A percentile compares a stretch with the other conserved stretches of the same genome.
Evolutionary conservation across 2,329 filamentous ascomycete genomes (phyloP).

Genomic region (Laburnicola sp.): DNA sequence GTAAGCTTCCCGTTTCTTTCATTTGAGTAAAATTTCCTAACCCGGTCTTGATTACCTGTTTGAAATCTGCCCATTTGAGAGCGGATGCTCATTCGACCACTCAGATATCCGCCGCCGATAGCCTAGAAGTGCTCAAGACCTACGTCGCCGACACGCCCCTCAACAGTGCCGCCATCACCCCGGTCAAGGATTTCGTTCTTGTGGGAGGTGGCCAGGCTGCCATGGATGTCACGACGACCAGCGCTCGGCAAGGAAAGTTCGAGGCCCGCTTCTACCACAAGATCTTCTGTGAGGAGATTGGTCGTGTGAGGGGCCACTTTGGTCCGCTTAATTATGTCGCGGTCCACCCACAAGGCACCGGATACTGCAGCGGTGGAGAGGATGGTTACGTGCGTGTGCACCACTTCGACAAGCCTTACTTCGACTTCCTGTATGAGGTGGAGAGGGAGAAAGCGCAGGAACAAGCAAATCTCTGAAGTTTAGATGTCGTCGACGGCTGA

Average conservation of each 20-base stretch:
- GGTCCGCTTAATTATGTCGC: slow-evolving; percentile 96
- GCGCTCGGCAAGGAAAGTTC: slow-evolving; percentile 95
- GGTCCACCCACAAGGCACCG: slow-evolving; percentile 84
- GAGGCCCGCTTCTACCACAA: slow-evolving; percentile 99
- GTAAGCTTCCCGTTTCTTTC: slow-evolving; percentile 49
- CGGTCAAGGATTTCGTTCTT: slow-evolving; percentile 97
- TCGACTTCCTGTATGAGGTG: slow-evolving; percentile 98
- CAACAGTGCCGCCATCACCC: slow-evolving; percentile 91
- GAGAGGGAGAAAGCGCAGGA: slow-evolving; percentile 70
- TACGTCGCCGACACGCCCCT: slow-evolving; percentile 91
- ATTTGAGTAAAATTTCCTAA: neutral
- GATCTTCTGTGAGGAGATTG: slow-evolving; percentile 98
- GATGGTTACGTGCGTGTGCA: slow-evolving; percentile 98
- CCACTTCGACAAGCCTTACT: slow-evolving; percentile 98
- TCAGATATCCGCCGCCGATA: slow-evolving; percentile 78
- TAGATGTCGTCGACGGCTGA: slow-evolving; percentile 26
- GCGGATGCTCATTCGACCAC: slow-evolving; percentile 1
- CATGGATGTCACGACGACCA: slow-evolving; percentile 97
- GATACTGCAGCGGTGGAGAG: slow-evolving; percentile 94
- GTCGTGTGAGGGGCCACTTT: slow-evolving; percentile 95
- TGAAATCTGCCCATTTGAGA: neutral
- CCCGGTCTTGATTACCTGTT: neutral
- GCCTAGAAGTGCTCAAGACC: slow-evolving; percentile 90
- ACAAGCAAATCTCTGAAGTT: slow-evolving; percentile 45
- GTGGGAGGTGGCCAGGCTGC: slow-evolving; percentile 97